These are phyloP conservation scores for Solidago caesia DNA, from an alignment of 129 eudicot genomes.

Conservation along the genomic window DNA sequence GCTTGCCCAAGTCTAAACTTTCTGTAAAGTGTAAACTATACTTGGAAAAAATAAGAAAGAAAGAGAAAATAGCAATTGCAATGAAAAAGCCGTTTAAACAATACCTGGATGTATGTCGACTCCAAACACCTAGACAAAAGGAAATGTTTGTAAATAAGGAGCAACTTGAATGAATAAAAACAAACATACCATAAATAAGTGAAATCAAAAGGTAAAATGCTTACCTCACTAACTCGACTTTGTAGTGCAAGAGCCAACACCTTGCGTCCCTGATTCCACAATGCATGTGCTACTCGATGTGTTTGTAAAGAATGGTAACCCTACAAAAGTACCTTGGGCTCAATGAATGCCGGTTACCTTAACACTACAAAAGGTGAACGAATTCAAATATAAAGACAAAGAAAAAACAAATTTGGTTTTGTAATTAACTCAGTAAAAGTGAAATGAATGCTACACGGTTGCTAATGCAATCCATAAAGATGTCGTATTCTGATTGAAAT, in stretches of 20 bases:
- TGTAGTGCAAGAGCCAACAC: conserved; percentile 69
- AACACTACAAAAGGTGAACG: conserved; percentile 9
- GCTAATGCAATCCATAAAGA: conserved; percentile 2
- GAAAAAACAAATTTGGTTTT: background rate
- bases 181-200: conserved; percentile 6
- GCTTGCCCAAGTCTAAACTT: background rate
- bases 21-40: background rate
- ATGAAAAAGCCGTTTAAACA: background rate
- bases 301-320: conserved; percentile 73
- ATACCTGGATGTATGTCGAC: conserved; percentile 80
- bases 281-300: conserved; percentile 63
- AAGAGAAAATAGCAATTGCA: background rate
- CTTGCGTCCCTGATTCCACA: conserved; percentile 75
- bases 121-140: conserved; percentile 52
- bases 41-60: background rate
- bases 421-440: background rate
- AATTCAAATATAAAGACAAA: background rate
- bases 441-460: background rate
- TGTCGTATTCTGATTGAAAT: conserved; percentile 4
- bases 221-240: conserved; percentile 79
- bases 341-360: conserved; percentile 8
- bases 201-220: conserved; percentile 7
- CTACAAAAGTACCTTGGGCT: conserved; percentile 29
- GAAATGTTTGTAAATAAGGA: conserved; percentile 15
- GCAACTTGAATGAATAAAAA: background rate